A percentile compares a stretch with the other conserved stretches of the same genome.
Evolutionary conservation across 768 basidiomycete genomes (phyloP).

Genomic region (Lactarius sanguifluus): DNA sequence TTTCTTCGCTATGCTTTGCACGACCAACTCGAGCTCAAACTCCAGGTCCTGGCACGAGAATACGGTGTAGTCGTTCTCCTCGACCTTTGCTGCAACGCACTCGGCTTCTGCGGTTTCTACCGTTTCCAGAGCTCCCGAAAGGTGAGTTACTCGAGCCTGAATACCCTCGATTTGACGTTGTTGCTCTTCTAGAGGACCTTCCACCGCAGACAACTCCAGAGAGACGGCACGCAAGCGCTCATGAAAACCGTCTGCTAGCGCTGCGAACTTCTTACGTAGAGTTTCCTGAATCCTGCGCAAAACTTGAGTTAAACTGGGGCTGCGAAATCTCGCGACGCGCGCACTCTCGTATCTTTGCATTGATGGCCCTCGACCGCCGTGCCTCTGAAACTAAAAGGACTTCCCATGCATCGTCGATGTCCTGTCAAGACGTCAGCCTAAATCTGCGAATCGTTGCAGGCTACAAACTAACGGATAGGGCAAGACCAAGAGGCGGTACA

Average conservation of each 20-base stretch:
- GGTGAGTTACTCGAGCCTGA: conserved; percentile 62
- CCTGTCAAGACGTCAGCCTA: conserved; percentile 38
- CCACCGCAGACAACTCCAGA: conserved; percentile 67
- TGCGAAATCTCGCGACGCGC: conserved; percentile 34
- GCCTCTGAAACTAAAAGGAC: conserved; percentile 72
- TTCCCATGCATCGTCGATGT: conserved; percentile 80
- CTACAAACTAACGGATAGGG: conserved; percentile 48
- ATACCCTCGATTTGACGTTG: conserved; percentile 65
- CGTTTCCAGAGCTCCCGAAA: conserved; percentile 53
- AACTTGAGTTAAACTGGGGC: not conserved
- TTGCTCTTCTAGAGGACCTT: conserved; percentile 81
- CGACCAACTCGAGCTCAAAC: conserved; percentile 83
- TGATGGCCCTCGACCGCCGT: conserved; percentile 74
- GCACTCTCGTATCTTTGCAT: conserved; percentile 85
- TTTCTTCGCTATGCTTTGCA: conserved; percentile 82
- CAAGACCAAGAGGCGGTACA: conserved; percentile 69
- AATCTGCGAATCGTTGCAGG: not conserved
- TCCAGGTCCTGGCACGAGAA: conserved; percentile 86
- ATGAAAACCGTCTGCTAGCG: conserved; percentile 75
- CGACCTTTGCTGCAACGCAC: conserved; percentile 85
- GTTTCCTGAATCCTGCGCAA: conserved; percentile 72
- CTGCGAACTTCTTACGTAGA: conserved; percentile 74
- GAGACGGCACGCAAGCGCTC: conserved; percentile 64
- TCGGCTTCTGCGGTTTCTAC: conserved; percentile 69
- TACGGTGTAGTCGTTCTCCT: conserved; percentile 95